A percentile compares a stretch with the other conserved stretches of the same genome.
Conservation (phyloP, 202 grass and related monocot genomes). For the Carex arenaria region DNA sequence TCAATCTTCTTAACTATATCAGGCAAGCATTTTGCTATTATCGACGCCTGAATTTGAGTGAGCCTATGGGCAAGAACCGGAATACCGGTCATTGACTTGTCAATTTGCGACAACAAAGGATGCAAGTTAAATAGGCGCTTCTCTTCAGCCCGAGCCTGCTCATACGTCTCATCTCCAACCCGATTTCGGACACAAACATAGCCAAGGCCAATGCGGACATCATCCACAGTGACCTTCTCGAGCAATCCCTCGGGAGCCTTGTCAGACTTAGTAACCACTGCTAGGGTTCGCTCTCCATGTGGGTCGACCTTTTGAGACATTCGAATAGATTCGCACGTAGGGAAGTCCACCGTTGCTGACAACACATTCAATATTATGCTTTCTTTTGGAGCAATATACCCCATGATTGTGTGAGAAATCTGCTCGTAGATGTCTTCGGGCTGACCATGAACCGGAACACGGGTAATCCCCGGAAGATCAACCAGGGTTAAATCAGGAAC, state of each 20-base stretch:
- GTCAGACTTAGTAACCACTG: slow-evolving; percentile 64
- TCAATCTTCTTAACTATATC: slow-evolving; percentile 56
- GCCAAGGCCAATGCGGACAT: slow-evolving; percentile 59
- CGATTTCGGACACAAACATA: slow-evolving; percentile 78
- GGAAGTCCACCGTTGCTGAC: slow-evolving; percentile 59
- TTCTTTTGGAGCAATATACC: slow-evolving; percentile 53
- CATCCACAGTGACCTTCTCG: slow-evolving; percentile 72
- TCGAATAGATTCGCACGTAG: slow-evolving; percentile 61
- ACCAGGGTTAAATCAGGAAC: slow-evolving; percentile 70
- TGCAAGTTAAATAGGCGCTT: slow-evolving; percentile 28
- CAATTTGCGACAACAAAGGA: slow-evolving; percentile 31
- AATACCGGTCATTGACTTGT: slow-evolving; percentile 47
- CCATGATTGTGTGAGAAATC: slow-evolving; percentile 38
- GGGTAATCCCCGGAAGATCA: slow-evolving; percentile 21
- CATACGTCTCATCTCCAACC: slow-evolving; percentile 44
- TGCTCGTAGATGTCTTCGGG: slow-evolving; percentile 63
- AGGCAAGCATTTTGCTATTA: slow-evolving; percentile 41
- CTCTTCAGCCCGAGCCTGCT: slow-evolving; percentile 36
- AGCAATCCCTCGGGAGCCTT: slow-evolving; percentile 44
- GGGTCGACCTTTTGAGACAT: slow-evolving; percentile 78
- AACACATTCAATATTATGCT: slow-evolving; percentile 79
- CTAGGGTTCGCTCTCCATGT: slow-evolving; percentile 53
- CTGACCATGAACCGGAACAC: slow-evolving; percentile 42
- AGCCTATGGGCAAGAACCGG: slow-evolving; percentile 45
- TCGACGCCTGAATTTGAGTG: slow-evolving; percentile 30